phyloP scores from a whole-genome alignment of 768 basidiomycete genomes.

The Ramaria rubella region DNA sequence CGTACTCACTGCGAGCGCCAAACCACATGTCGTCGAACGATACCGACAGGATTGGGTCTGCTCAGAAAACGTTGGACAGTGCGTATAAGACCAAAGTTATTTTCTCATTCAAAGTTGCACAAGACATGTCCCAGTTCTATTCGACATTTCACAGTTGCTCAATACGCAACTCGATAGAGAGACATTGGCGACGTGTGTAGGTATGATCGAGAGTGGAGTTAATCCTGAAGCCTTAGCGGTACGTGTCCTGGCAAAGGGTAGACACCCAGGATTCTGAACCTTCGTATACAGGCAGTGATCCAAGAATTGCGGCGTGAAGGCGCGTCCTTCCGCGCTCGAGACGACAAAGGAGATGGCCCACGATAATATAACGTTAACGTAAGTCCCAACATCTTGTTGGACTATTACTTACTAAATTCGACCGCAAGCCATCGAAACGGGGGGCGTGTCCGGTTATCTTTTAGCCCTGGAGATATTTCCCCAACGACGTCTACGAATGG shows the following conservation, averaged over 20 bases:
- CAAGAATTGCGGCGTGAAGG: conserved; percentile 77
- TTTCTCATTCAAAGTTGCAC: neutral
- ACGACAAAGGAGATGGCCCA: too few relatives aligned
- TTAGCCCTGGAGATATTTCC: too few relatives aligned
- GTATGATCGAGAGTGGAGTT: conserved; percentile 87
- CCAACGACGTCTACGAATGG: too few relatives aligned
- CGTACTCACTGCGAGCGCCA: neutral
- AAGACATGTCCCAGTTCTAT: conserved; percentile 46
- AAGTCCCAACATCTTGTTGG: too few relatives aligned
- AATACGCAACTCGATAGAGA: conserved; percentile 87
- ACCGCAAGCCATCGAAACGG: too few relatives aligned
- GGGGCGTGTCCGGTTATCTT: too few relatives aligned
- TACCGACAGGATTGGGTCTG: conserved; percentile 13
- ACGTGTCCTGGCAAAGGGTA: conserved; percentile 21
- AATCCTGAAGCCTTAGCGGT: conserved; percentile 92
- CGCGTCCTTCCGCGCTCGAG: conserved; percentile 31
- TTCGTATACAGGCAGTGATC: conserved; percentile 59
- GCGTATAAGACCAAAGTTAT: conserved; percentile 26
- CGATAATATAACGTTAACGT: too few relatives aligned
- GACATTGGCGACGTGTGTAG: conserved; percentile 85
- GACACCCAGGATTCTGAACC: conserved; percentile 7
- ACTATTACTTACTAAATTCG: too few relatives aligned
- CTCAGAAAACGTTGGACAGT: conserved; percentile 29
- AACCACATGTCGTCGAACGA: conserved; percentile 41
- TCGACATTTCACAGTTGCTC: conserved; percentile 82